phyloP scores from a whole-genome alignment of 2,329 filamentous ascomycete species.

The Volutella citrinella region DNA sequence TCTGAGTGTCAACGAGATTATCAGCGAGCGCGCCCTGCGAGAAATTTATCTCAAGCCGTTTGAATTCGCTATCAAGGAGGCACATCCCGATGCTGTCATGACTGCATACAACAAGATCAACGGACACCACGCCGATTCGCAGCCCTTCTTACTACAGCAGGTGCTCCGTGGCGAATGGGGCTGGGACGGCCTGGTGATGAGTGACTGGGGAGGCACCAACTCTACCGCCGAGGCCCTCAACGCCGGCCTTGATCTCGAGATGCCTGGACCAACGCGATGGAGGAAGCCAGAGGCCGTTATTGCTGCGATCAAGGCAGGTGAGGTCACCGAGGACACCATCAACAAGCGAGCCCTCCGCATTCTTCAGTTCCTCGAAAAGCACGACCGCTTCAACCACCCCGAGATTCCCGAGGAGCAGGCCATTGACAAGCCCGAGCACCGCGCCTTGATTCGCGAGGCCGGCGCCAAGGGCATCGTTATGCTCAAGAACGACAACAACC shows the following conservation, averaged over 20 bases:
- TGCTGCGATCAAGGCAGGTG: conserved; percentile 5
- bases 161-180: conserved; percentile 40
- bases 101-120: conserved; percentile 38
- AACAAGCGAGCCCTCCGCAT: conserved; percentile 1
- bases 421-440: conserved; percentile 23
- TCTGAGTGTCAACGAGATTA: conserved; percentile 24
- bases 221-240: conserved; percentile 31
- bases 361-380: conserved; percentile 6
- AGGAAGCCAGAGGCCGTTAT: conserved; percentile 7
- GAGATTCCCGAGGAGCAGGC: conserved; percentile 13
- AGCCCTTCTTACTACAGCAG: conserved; percentile 24
- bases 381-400: conserved; percentile 9
- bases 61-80: conserved; percentile 37
- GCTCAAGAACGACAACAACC: conserved; percentile 56
- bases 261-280: conserved; percentile 27
- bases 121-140: conserved; percentile 32
- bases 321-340: conserved; percentile 7
- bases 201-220: conserved; percentile 38
- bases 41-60: conserved; percentile 39
- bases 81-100: conserved; percentile 37
- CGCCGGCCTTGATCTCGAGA: conserved; percentile 27
- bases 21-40: conserved; percentile 25
- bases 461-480: conserved; percentile 53
- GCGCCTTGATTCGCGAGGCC: conserved; percentile 14
- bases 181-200: too few relatives aligned